These are phyloP conservation scores for Cicer bijugum DNA, from an alignment of 306 rosid species.

Conservation along the genomic window DNA sequence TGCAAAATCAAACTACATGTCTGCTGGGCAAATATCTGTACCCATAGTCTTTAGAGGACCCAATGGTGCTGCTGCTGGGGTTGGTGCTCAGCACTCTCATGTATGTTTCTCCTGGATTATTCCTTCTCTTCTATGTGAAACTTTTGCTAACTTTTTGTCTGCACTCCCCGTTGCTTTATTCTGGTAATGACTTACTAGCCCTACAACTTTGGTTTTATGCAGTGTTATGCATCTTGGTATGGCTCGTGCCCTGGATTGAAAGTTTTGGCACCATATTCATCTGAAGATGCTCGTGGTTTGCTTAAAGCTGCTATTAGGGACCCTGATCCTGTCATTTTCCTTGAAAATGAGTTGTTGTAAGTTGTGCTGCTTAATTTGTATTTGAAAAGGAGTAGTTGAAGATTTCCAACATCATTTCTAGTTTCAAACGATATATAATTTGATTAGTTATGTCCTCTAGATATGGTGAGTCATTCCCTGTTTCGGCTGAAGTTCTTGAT, in stretches of 20 bases:
- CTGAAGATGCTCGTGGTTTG: conserved; percentile 98
- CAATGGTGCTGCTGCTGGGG: conserved; percentile 99
- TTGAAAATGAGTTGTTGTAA: conserved; percentile 96
- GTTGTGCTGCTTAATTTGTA: conserved; percentile 47
- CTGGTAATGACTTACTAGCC: conserved; percentile 25
- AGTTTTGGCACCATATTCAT: conserved; percentile 88
- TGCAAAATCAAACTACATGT: conserved; percentile 96
- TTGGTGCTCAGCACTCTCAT: conserved; percentile 99
- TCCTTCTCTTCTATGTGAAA: conserved; percentile 26
- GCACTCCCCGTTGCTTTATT: conserved; percentile 10
- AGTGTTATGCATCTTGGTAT: conserved; percentile 98
- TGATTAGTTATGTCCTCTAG: conserved; percentile 56
- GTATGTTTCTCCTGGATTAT: conserved; percentile 52
- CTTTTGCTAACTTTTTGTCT: background rate
- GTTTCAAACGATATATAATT: conserved; percentile 32
- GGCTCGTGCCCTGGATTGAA: conserved; percentile 88
- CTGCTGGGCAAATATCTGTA: conserved; percentile 89
- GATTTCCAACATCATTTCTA: conserved; percentile 21
- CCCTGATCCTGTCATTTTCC: conserved; percentile 98
- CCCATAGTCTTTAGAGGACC: conserved; percentile 99
- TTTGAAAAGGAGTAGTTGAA: conserved; percentile 34
- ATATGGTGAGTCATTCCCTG: conserved; percentile 95
- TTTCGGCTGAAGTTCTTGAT: conserved; percentile 96
- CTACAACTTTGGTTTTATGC: conserved; percentile 39
- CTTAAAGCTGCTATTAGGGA: conserved; percentile 98